phyloP scores from a whole-genome alignment of 140 eudicot genomes.

The Stevia rebaudiana region DNA sequence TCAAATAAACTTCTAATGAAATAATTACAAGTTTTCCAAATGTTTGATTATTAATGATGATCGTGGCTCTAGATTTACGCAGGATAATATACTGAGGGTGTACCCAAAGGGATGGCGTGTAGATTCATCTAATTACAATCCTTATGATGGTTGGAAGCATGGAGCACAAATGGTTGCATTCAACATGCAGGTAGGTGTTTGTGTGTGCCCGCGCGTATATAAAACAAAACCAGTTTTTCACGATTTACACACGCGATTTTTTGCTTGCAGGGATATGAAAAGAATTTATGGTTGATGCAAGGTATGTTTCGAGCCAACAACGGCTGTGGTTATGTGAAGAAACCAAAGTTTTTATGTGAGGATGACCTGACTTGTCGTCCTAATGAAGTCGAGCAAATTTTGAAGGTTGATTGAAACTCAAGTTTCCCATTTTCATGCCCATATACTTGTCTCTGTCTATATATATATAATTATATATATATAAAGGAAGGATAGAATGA shows the following conservation, averaged over 20 bases:
- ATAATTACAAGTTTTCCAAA: not conserved
- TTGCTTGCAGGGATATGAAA: conserved; percentile 53
- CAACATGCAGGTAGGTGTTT: conserved; percentile 63
- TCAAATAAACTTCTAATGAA: not conserved
- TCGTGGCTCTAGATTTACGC: conserved; percentile 45
- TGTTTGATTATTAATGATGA: no score
- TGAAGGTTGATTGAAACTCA: conserved; percentile 51
- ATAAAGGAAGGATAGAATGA: no score
- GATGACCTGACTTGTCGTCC: conserved; percentile 25
- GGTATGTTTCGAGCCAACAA: conserved; percentile 77
- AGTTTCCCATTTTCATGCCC: no score
- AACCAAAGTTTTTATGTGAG: conserved; percentile 52
- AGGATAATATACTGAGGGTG: conserved; percentile 51
- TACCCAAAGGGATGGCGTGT: conserved; percentile 67
- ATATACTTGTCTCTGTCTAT: no score
- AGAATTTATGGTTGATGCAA: conserved; percentile 72
- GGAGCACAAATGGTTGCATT: conserved; percentile 90
- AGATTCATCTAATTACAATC: conserved; percentile 67
- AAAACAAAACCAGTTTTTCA: not conserved
- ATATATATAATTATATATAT: no score
- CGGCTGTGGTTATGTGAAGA: conserved; percentile 66
- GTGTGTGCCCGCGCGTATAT: no score
- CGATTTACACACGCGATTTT: not conserved
- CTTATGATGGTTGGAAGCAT: conserved; percentile 68
- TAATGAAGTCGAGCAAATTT: conserved; percentile 31